Evolutionary conservation across 2,329 filamentous ascomycete genomes (phyloP), one percentile per base, ranked within the genome.

Genomic region (Ophiocordyceps sinensis): DNA sequence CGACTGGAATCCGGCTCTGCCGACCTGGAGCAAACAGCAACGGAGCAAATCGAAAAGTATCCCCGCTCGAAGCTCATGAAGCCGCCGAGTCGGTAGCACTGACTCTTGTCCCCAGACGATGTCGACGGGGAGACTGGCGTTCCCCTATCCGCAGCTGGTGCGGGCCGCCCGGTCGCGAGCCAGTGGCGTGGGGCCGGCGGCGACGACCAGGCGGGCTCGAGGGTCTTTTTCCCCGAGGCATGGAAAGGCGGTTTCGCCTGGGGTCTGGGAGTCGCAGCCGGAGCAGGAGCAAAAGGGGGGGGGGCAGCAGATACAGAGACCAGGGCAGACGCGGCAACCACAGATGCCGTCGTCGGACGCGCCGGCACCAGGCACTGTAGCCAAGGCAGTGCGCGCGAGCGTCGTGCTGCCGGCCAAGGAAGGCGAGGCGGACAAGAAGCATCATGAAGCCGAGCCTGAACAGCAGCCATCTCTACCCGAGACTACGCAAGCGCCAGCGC

Each of bases 141-240:
- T 84, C 52, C 65, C 85, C 15, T 84, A 82, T 49, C 79, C 81
- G 37, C 75, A 77, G 49, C 60, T 84, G 41, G 73, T 80, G 58
- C 75, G 77, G 41, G 65, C 69, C 14, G 47, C 66, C 46, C 41
- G 46, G 38, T 34, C 38, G 29, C 31, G 26, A 15, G 19, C 23
- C n/a, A 4, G 13, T 10, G 32, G n/a, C 14, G 15, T n/a, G 11
- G 13, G 13, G 14, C n/a, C 31, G 31, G 31, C 31, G 13, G 31
- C 31, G 37, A 21, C 12, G 28, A 26, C 47, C 13, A 59, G 68
- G 41, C 59, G 64, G 45, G 53, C 40, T 56, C 61, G 51, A 57
- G 66, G 51, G 55, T 69, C 44, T 50, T 74, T 76, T 50, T 66
- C 70, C 37, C 65, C 65, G 41, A 61, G 77, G 40, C 73, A 76